phyloP scores from a whole-genome alignment of 441 rosid genomes.

The Dalechampia spathulata region DNA sequence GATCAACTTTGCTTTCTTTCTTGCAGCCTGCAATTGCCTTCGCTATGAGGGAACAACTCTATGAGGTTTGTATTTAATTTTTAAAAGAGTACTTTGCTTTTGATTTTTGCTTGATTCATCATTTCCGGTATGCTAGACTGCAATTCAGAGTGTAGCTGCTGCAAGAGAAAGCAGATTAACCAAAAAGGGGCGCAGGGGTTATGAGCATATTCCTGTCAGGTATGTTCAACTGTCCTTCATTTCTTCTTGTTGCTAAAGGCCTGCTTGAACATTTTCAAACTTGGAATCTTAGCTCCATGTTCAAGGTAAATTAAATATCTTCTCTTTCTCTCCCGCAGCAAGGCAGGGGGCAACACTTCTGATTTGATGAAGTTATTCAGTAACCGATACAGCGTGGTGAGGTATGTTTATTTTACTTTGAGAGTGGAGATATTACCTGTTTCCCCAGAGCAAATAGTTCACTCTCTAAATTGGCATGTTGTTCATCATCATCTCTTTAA shows the following conservation, averaged over 20 bases:
- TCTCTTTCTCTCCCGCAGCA: slow-evolving; percentile 29
- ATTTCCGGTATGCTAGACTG: slow-evolving; percentile 36
- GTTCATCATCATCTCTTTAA: neutral
- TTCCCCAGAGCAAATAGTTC: neutral
- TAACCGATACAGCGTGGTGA: slow-evolving; percentile 63
- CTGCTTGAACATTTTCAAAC: neutral
- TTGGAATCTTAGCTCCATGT: slow-evolving; percentile 6
- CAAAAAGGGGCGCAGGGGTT: slow-evolving; percentile 79
- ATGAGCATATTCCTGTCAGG: slow-evolving; percentile 60
- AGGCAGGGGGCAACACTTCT: slow-evolving; percentile 57
- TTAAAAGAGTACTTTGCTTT: neutral
- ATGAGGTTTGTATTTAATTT: slow-evolving; percentile 45
- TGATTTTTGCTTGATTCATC: neutral
- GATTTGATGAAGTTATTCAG: slow-evolving; percentile 85
- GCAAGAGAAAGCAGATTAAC: slow-evolving; percentile 76
- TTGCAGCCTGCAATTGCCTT: slow-evolving; percentile 87
- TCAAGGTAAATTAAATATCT: neutral
- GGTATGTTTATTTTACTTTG: slow-evolving; percentile 38
- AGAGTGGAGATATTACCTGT: neutral
- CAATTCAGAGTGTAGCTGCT: slow-evolving; percentile 75
- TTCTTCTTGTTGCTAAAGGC: neutral
- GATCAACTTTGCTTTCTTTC: slow-evolving; percentile 2
- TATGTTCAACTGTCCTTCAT: slow-evolving; percentile 15
- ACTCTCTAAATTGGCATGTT: neutral
- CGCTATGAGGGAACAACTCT: slow-evolving; percentile 87